These are phyloP conservation scores for Heritiera fomes DNA, from an alignment of 345 rosid genomes.

Conservation along the genomic window DNA sequence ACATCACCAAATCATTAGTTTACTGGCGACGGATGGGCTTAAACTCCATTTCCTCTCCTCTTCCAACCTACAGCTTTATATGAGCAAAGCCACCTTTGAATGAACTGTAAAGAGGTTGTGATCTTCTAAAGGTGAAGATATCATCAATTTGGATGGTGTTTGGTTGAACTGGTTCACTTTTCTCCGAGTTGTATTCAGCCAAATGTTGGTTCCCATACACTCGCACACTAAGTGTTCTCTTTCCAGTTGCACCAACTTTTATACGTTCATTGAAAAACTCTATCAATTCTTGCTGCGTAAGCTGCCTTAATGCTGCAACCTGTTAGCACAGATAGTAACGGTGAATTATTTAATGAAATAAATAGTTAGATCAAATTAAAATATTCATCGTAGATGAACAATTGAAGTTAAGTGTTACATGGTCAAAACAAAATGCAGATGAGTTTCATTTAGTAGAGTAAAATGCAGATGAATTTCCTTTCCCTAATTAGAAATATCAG, in stretches of 20 bases:
- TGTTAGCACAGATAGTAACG: conserved; percentile 28
- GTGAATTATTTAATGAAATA: background rate
- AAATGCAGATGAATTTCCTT: no score
- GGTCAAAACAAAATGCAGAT: background rate
- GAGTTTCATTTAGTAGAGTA: no score
- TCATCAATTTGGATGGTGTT: conserved; percentile 50
- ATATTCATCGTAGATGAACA: background rate
- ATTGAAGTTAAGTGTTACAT: background rate
- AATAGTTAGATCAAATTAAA: background rate
- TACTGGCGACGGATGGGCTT: background rate
- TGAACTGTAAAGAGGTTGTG: conserved; percentile 78
- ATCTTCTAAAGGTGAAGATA: conserved; percentile 70
- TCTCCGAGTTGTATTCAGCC: conserved; percentile 48
- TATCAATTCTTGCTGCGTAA: conserved; percentile 64
- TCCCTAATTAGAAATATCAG: background rate
- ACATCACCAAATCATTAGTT: background rate
- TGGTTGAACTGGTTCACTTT: conserved; percentile 34
- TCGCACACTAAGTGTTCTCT: conserved; percentile 59
- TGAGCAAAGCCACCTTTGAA: conserved; percentile 64
- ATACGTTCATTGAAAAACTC: conserved; percentile 71
- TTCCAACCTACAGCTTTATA: conserved; percentile 38
- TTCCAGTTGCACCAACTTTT: conserved; percentile 62
- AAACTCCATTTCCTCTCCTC: background rate
- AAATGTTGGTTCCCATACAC: conserved; percentile 65
- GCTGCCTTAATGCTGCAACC: conserved; percentile 67